Conservation (phyloP, 1,284 basidiomycete genomes). For the Apiotrichum veenhuisii region DNA sequence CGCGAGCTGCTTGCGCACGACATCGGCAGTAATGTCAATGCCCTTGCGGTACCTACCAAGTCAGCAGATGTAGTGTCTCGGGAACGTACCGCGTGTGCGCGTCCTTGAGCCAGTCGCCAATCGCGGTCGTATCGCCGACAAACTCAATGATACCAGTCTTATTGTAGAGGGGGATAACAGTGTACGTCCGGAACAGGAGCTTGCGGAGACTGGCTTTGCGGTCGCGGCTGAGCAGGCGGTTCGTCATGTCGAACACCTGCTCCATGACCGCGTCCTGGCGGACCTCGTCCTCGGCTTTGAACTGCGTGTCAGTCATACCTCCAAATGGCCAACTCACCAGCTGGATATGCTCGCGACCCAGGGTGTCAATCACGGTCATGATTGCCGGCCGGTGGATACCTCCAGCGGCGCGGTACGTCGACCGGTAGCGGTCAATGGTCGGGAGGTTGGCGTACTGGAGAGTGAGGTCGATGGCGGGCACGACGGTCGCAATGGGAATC, state of each 20-base stretch:
- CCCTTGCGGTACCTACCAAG: conserved; percentile 30
- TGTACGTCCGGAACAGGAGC: conserved; percentile 77
- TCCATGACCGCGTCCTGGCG: conserved; percentile 99
- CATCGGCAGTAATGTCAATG: conserved; percentile 22
- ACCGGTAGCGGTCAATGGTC: conserved; percentile 63
- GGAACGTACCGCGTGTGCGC: conserved; percentile 61
- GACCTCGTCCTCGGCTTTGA: conserved; percentile 89
- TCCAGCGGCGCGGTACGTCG: conserved; percentile 64
- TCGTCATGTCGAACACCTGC: conserved; percentile 90
- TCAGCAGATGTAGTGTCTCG: neutral
- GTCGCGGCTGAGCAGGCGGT: conserved; percentile 70
- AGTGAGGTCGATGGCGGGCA: conserved; percentile 68
- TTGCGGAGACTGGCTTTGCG: conserved; percentile 69
- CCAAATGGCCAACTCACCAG: conserved; percentile 57
- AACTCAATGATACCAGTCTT: conserved; percentile 89
- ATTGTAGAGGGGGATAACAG: conserved; percentile 76
- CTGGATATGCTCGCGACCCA: conserved; percentile 71
- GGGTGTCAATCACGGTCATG: conserved; percentile 63
- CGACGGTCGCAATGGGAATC: conserved; percentile 75
- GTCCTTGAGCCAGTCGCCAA: conserved; percentile 60
- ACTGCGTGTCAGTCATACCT: conserved; percentile 54
- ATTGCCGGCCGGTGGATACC: conserved; percentile 84
- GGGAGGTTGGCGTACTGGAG: conserved; percentile 64
- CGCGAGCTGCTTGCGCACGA: conserved; percentile 28
- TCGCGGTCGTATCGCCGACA: conserved; percentile 71